Base-by-base conservation (phyloP, 1,284 basidiomycete genomes). In the Puccinia novopanici region DNA sequence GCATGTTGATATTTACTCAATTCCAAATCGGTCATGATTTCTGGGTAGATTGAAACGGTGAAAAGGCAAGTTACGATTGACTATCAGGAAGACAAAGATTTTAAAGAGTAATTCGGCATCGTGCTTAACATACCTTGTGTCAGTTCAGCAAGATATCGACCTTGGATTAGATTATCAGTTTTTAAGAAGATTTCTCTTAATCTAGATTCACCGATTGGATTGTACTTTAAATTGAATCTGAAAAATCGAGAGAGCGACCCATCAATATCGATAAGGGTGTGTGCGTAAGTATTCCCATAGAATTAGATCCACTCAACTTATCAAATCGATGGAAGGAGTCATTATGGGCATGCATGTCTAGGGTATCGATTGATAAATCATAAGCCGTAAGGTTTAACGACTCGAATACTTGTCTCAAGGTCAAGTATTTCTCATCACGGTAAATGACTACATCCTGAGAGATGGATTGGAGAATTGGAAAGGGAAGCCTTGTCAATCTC, bases 271-370 rank as follows among this genome's bases (percentile, higher is more conserved):
- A 45, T 45, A 55, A 75, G 34, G 8, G 30, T 42, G n/a, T 24
- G 65, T 42, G 76, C 45, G 71, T 42, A 57, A 3, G 0, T 68
- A 22, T n/a, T 3, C 42, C 42, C 12, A 2, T 34, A 80, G 63
- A 84, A 86, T 13, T 85, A 27, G 34, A 94, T 93, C 59, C 93
- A 84, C 96, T 96, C 87, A 95, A 96, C 84, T 94, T 93, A 88
- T 98, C 97, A 85, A 98, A 99, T 24, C 97, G 88, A 86, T 99
- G 96, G 89, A 98, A 98, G 9, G 95, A 92, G 84, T 96, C 94
- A 83, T 94, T 92, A 86, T 99, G 96, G 0, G 97, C 97, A 83
- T 99, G 97, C 97, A 98, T 99, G 85, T 99, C 97, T 68, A 99
- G 90, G 6, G 97, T 99, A 85, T 99, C 97, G 85, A 99, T 99